Percentiles rank a stretch among this genome's conserved stretches.
Evolutionary conservation across 148 eudicot species (phyloP).

Genomic region (Camellia sinensis): DNA sequence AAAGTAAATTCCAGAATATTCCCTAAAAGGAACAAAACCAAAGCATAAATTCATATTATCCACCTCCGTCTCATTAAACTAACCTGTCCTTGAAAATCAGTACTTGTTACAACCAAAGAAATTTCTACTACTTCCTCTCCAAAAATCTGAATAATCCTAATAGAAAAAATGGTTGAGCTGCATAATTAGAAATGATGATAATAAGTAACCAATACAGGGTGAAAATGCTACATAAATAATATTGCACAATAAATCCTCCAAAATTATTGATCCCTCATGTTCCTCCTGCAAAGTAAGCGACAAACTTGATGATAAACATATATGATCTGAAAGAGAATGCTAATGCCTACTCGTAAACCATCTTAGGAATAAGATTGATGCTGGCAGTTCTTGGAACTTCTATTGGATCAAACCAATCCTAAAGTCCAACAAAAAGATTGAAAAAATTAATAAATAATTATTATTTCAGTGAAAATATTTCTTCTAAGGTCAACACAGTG

Average conservation of each 20-base stretch:
- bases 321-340: slow-evolving; percentile 4
- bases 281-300: slow-evolving; percentile 43
- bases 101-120: slow-evolving; percentile 74
- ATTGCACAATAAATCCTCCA: slow-evolving; percentile 83
- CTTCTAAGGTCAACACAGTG: neutral
- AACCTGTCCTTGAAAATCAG: slow-evolving; percentile 65
- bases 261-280: slow-evolving; percentile 56
- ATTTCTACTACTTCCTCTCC: slow-evolving; percentile 78
- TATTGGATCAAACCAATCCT: slow-evolving; percentile 88
- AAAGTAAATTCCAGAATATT: too few species aligned
- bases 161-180: slow-evolving; percentile 74
- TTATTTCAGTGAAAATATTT: neutral
- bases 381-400: slow-evolving; percentile 40
- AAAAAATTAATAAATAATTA: too few species aligned
- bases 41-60: too few species aligned
- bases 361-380: slow-evolving; percentile 74
- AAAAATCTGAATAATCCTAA: slow-evolving; percentile 71
- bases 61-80: neutral
- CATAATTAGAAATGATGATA: slow-evolving; percentile 17
- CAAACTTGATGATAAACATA: neutral
- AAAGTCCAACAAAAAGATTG: neutral
- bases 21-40: too few species aligned
- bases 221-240: slow-evolving; percentile 18
- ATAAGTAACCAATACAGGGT: neutral
- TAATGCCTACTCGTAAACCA: slow-evolving; percentile 81